These are phyloP conservation scores for Neurospora sp. DNA, from an alignment of 495 filamentous ascomycete species.

Conservation along the genomic window DNA sequence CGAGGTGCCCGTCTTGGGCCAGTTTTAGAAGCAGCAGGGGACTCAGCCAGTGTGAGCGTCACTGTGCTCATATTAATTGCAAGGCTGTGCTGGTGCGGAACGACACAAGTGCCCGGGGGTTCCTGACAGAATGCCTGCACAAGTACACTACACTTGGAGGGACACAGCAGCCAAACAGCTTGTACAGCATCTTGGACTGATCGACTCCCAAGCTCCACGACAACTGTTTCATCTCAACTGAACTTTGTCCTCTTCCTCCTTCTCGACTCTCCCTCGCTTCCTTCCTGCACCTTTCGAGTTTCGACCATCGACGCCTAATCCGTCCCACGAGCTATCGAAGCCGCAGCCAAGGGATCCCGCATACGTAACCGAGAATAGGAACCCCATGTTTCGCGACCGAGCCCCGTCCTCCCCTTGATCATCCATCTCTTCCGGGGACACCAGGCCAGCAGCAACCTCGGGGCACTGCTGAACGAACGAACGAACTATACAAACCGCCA, in stretches of 20 bases:
- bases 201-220: neutral
- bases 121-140: neutral
- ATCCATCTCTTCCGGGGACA: constrained; percentile 1
- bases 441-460: neutral
- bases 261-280: neutral
- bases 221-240: neutral
- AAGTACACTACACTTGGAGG: neutral
- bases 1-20: neutral
- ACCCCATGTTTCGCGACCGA: neutral
- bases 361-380: neutral
- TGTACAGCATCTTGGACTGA: neutral
- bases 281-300: neutral
- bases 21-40: neutral
- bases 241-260: neutral
- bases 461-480: neutral
- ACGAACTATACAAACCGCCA: constrained; percentile 5
- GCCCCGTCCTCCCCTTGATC: neutral
- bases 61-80: neutral
- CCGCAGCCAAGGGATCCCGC: neutral
- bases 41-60: neutral
- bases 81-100: neutral
- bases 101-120: neutral
- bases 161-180: neutral
- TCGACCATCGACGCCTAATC: neutral
- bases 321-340: neutral